Evolutionary conservation across 2,329 filamentous ascomycete species (phyloP), one percentile per base, ranked within the genome.

Genomic region (Macroventuria anomochaeta): DNA sequence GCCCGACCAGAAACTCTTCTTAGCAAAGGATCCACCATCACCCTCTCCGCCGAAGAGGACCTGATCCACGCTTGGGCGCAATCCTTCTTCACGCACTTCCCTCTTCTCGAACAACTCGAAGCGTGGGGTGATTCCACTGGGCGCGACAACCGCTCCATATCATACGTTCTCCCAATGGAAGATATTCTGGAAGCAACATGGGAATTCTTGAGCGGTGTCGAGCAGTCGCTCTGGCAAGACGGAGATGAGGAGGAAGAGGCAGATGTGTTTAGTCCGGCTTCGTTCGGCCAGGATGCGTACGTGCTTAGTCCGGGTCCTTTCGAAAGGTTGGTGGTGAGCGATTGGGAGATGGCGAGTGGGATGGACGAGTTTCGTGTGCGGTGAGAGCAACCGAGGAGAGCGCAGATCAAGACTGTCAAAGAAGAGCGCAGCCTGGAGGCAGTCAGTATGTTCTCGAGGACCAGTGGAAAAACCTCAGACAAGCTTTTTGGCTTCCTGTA

Each of bases 161-260:
- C 63, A 12, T 74, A 74, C 54, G 63, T 72, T n/a, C 40, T 73
- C 1, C 70, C 70, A 1, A 62, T 57, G 3, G 61, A 70, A 28
- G 69, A 71, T 31, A 51, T 69, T 7, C 46, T 72, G 1, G 69
- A 66, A 17, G 64, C 53, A 12, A 69, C 61, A 2, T 73, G 71
- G 69, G 71, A 72, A 31, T 74, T 74, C 36, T 37, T 74, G 23
- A 69, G 65, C 29, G 69, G 71, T 11, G 55, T 68, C 15, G 69
- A 72, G 37, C 71, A 74, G 37, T 66, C 72, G 47, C 54, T 73
- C 3, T 73, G 69, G 71, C 63, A 67, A 18, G 66, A 65, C n/a
- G 44, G 18, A 7, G 66, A 61, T 11, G 58, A 61, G n/a, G 51
- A 53, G 8, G 57, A 48, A 21, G 52, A 61, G 17, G 55, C 53